A percentile compares a stretch with the other conserved stretches of the same genome.
phyloP scores from a whole-genome alignment of 2,329 filamentous ascomycete genomes.

The Plenodomus tracheiphilus region DNA sequence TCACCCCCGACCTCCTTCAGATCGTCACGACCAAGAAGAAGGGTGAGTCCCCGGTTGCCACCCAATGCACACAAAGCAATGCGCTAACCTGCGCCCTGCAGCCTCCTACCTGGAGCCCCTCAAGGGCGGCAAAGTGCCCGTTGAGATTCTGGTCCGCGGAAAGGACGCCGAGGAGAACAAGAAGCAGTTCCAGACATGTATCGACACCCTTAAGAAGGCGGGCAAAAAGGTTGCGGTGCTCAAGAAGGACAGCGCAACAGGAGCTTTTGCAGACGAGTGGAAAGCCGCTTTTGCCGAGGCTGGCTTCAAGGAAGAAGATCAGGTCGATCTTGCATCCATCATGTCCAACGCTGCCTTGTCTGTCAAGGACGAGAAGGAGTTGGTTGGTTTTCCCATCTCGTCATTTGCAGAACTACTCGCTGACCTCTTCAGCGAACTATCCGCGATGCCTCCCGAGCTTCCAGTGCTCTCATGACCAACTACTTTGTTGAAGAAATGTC shows the following conservation, averaged over 20 bases:
- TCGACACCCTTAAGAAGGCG: conserved; percentile 82
- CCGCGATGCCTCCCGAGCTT: conserved; percentile 90
- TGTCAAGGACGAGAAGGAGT: conserved; percentile 91
- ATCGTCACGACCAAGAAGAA: conserved; percentile 97
- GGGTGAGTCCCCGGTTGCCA: conserved; percentile 58
- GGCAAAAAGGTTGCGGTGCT: conserved; percentile 91
- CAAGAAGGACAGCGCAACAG: conserved; percentile 79
- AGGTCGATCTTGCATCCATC: conserved; percentile 81
- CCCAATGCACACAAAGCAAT: not conserved
- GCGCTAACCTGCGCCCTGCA: conserved; percentile 51
- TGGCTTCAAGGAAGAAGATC: conserved; percentile 81
- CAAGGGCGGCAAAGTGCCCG: conserved; percentile 87
- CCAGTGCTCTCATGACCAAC: conserved; percentile 90
- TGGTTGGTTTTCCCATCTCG: conserved; percentile 53
- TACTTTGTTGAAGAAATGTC: conserved; percentile 99
- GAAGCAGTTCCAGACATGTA: conserved; percentile 82
- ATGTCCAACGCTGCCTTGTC: conserved; percentile 84
- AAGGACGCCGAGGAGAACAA: conserved; percentile 92
- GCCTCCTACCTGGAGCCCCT: conserved; percentile 91
- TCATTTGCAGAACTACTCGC: conserved; percentile 2
- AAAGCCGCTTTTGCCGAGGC: conserved; percentile 74
- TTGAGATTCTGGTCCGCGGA: conserved; percentile 88
- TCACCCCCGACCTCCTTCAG: conserved; percentile 85
- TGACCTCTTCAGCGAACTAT: conserved; percentile 68
- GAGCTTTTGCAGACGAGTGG: conserved; percentile 96